Percentiles rank a stretch among this genome's conserved stretches.
These are phyloP conservation scores for Boechera divaricarpa DNA, from an alignment of 345 rosid species.

Conservation along the genomic window DNA sequence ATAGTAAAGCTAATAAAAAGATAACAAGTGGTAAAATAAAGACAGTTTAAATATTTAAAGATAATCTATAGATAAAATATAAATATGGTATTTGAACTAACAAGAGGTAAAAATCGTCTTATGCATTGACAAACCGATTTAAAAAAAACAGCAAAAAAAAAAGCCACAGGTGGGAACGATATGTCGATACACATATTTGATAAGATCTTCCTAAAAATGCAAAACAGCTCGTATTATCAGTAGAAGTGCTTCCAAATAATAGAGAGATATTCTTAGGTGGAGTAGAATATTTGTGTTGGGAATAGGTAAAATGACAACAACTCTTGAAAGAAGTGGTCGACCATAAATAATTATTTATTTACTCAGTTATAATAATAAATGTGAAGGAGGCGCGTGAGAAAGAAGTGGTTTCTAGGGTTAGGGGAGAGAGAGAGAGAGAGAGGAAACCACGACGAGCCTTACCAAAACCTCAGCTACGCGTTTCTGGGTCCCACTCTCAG, in stretches of 20 bases:
- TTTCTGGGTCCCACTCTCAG: constrained; percentile 33
- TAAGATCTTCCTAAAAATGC: neutral
- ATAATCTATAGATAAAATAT: neutral
- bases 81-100: neutral
- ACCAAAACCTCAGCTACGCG: constrained; percentile 29
- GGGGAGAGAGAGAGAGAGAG: neutral
- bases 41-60: neutral
- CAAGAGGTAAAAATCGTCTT: neutral
- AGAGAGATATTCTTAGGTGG: neutral
- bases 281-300: constrained; percentile 21
- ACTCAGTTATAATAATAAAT: too few relatives aligned
- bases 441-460: constrained; percentile 43
- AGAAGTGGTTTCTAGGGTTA: constrained; percentile 23
- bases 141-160: neutral
- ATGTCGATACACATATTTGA: neutral
- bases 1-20: too few relatives aligned
- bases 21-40: too few relatives aligned
- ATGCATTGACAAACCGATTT: neutral
- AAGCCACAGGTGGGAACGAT: neutral
- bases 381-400: constrained; percentile 40
- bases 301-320: constrained; percentile 39
- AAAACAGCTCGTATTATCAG: neutral
- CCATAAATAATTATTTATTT: neutral
- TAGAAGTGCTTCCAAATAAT: neutral
- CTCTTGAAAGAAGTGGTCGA: constrained; percentile 41